Percentiles rank a stretch among this genome's conserved stretches.
Evolutionary conservation across 1,139 yeast genomes (phyloP).

Genomic region (Protomyces inundatus): DNA sequence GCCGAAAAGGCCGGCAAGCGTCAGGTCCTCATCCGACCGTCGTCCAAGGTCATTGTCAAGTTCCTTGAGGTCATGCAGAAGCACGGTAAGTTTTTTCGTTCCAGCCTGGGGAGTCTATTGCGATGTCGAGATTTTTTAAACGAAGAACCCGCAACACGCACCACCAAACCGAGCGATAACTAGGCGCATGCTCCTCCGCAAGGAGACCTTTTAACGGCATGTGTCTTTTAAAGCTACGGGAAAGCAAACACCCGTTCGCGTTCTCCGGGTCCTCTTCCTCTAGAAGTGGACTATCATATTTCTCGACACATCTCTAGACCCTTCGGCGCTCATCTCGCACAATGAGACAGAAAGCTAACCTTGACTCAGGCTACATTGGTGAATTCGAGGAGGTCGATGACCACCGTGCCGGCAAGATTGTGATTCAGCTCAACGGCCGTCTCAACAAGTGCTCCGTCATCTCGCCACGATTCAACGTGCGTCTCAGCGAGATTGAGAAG

Average conservation of each 20-base stretch:
- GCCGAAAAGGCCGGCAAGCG: constrained; percentile 99
- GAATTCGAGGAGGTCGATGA: constrained; percentile 98
- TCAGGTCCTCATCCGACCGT: constrained; percentile 97
- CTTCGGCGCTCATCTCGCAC: not conserved
- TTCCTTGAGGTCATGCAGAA: constrained; percentile 96
- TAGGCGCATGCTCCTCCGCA: constrained; percentile 27
- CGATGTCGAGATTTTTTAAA: not conserved
- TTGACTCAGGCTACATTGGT: constrained; percentile 78
- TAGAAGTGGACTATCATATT: constrained; percentile 26
- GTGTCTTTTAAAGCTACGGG: constrained; percentile 25
- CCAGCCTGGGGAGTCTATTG: not conserved
- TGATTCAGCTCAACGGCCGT: constrained; percentile 95
- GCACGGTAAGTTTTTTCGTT: constrained; percentile 57
- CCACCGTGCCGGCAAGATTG: constrained; percentile 98
- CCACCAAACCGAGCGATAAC: constrained; percentile 24
- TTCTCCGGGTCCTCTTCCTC: constrained; percentile 26
- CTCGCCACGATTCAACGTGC: constrained; percentile 96
- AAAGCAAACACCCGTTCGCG: constrained; percentile 9
- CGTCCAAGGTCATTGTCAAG: constrained; percentile 96
- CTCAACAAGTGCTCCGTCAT: constrained; percentile 98
- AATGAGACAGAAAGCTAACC: constrained; percentile 14
- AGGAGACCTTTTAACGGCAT: constrained; percentile 20
- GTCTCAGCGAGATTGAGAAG: constrained; percentile 87
- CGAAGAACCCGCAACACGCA: not conserved
- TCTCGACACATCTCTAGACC: constrained; percentile 21